Evolutionary conservation across 805 yeast species (phyloP), one percentile per base, ranked within the genome.

Genomic region (Candida maris): DNA sequence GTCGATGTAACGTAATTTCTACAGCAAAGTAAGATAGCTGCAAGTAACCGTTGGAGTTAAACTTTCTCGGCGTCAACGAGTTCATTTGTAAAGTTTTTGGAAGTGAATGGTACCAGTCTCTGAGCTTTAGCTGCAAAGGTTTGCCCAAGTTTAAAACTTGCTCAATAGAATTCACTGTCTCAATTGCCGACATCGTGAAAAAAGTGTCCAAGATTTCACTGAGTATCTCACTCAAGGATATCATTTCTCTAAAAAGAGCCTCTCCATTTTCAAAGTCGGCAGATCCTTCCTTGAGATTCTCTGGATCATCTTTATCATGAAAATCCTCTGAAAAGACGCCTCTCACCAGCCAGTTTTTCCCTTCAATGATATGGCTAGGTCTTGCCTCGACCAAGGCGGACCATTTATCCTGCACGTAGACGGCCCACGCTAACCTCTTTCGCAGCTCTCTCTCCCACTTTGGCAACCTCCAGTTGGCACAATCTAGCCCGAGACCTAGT

Each of bases 381-480:
- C 96, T 68, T 0, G 89, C 77, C 52, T 86, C 94, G 35, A 79
- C 76, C 32, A 89, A 62, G 1, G 95, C 68, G 7, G 82, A 71
- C 97, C 97, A 91, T 56, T 89, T 87, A 53, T 88, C 96, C 58
- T 88, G 95, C 34, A 84, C 68, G 69, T 78, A 91, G 1, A 88
- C 93, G 0, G 97, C 97, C 97, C 98, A 91, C 1, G 97, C 95
- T 32, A 91, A 62, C 40, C 97, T 69, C 49, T 86, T 75, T 35
- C 98, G 70, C 32, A 91, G 63, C 5, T 95, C 94, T 34, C 95
- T 70, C 55, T 91, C 98, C 97, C 97, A 93, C 49, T 82, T 81
- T 0, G 97, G 97, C 23, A 91, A 63, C 51, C 84, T 80, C 98
- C 98, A 91, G 45, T 73, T 75, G 39, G 82, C 79, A 52, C 97